Conservation (phyloP, 2,329 filamentous ascomycete species). For the Clonostachys rhizophaga region DNA sequence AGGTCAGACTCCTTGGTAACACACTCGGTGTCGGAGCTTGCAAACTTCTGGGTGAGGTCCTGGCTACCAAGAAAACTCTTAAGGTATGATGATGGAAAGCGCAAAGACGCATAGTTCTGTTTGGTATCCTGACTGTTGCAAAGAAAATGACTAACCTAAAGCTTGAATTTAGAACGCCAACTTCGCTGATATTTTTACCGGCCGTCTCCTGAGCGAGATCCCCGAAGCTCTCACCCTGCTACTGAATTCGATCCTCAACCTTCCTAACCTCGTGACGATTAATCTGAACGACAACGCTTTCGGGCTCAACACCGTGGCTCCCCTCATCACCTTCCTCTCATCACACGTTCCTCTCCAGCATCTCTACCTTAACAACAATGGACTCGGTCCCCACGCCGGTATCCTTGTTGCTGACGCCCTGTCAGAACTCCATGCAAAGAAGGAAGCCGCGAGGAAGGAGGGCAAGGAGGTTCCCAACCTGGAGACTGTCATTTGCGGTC, state of each 20-base stretch:
- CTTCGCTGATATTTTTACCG: slow-evolving; percentile 96
- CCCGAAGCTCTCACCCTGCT: slow-evolving; percentile 82
- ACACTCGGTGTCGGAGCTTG: slow-evolving; percentile 88
- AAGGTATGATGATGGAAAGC: slow-evolving; percentile 43
- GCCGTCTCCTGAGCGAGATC: slow-evolving; percentile 88
- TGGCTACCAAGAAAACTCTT: slow-evolving; percentile 79
- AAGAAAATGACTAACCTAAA: background rate
- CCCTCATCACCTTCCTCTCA: slow-evolving; percentile 86
- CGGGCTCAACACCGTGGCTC: slow-evolving; percentile 89
- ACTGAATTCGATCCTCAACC: slow-evolving; percentile 79
- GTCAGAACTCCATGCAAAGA: slow-evolving; percentile 75
- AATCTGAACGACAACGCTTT: slow-evolving; percentile 99
- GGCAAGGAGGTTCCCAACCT: slow-evolving; percentile 74
- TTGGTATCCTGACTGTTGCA: no score
- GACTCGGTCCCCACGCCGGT: slow-evolving; percentile 86
- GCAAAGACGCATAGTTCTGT: no score
- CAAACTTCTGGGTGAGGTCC: slow-evolving; percentile 75
- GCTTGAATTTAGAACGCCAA: slow-evolving; percentile 60
- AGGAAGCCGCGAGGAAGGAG: slow-evolving; percentile 69
- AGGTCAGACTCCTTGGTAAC: slow-evolving; percentile 85
- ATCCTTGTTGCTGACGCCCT: slow-evolving; percentile 86
- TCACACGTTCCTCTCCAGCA: slow-evolving; percentile 87
- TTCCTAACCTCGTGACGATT: slow-evolving; percentile 82
- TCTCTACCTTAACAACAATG: slow-evolving; percentile 97
- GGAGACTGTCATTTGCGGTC: slow-evolving; percentile 95